Conservation (phyloP, 2,329 filamentous ascomycete species). For the Paracorniculantispora psalliotae region DNA sequence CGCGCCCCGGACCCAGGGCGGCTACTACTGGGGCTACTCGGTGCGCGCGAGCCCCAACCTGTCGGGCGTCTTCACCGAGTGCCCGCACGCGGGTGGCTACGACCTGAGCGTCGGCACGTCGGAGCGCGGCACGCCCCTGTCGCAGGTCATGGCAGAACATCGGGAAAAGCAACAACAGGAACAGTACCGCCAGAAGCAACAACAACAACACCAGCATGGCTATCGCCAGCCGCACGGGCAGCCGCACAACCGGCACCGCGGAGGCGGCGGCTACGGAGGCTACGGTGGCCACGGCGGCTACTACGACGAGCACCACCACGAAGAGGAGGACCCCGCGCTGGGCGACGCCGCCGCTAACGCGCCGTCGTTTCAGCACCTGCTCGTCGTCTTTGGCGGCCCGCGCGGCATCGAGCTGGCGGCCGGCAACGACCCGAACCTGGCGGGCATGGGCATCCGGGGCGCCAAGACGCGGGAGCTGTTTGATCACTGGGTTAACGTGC, state of each 20-base stretch:
- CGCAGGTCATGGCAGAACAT: constrained; percentile 39
- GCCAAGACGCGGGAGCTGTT: constrained; percentile 66
- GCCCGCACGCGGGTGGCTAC: constrained; percentile 70
- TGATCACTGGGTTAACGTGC: constrained; percentile 77
- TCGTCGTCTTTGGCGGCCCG: constrained; percentile 78
- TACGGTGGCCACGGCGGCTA: not conserved
- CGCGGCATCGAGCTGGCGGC: constrained; percentile 74
- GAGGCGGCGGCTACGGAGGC: not conserved
- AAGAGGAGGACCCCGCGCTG: no score
- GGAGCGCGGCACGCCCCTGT: constrained; percentile 60
- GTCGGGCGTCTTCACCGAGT: constrained; percentile 72
- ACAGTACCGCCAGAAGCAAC: not conserved
- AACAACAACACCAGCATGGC: not conserved
- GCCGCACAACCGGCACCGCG: not conserved
- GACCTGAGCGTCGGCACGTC: constrained; percentile 80
- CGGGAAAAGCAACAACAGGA: constrained; percentile 25
- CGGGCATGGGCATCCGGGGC: constrained; percentile 57
- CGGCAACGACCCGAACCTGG: constrained; percentile 51
- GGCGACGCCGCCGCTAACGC: constrained; percentile 20
- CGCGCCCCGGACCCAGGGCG: constrained; percentile 65
- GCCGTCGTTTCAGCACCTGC: constrained; percentile 58
- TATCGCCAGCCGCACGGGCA: not conserved
- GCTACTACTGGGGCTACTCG: constrained; percentile 83
- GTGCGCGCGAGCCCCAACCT: constrained; percentile 63
- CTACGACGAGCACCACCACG: no score